Evolutionary conservation across 495 filamentous ascomycete species (phyloP), one percentile per base, ranked within the genome.

Genomic region (Amphirosellinia nigrospora): DNA sequence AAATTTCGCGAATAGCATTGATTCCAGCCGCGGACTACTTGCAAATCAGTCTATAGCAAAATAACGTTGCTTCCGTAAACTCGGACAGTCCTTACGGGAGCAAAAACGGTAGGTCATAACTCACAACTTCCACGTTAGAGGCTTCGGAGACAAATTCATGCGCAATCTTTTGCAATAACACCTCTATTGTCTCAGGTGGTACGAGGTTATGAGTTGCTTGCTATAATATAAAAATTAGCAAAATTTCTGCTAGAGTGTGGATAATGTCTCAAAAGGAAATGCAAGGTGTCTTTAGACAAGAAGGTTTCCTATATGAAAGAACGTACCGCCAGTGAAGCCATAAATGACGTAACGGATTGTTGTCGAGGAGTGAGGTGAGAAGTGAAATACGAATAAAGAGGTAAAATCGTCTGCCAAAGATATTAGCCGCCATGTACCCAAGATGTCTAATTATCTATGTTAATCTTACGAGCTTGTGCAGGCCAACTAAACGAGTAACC

Each of bases 141-240:
- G 94, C 96, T 78, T 99, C 96, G 0, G 93, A 97, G 9, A 99
- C 95, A 76, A 99, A 99, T 76, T 97, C 94, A 69, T 98, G 97
- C 45, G 96, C 95, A 70, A 99, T 98, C 83, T 97, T 98, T 78
- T 93, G 90, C 19, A 99, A 81, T 28, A 99, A 82, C 1, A 96
- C 94, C 80, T 98, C 94, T 23, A 99, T 87, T 6, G 89, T 91
- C 82, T 99, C 96, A 1, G 96, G 96, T 2, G 96, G 96, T 15
- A 98, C 94, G 39, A 97, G 84, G 71, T 90, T 90, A 78, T 99
- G 96, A 13, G 93, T 92, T 15, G 92, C 90, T 81, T 98, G 96
- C 16, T 70, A 70, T 58, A 46, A 28, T 32, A 26, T 19, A 21
- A 7, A 21, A 6, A 43, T 68, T 30, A 68, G 66, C 53, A 43